Evolutionary conservation across 495 filamentous ascomycete species (phyloP), one percentile per base, ranked within the genome.

Genomic region (Xylaria telfairii): DNA sequence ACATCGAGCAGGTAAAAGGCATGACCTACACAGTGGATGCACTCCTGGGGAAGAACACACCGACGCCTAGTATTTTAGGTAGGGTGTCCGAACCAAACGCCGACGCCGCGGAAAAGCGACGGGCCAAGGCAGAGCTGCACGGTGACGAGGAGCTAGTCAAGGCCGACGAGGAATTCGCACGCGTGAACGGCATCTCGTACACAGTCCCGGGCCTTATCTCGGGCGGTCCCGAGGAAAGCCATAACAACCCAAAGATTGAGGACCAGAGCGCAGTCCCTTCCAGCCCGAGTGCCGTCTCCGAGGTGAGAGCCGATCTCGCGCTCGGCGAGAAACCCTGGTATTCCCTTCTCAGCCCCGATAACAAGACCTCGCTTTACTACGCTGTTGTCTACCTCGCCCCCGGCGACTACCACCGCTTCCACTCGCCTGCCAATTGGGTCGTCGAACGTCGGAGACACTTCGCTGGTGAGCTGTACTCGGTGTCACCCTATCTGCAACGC

Each of bases 1-100:
- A 97, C 73, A 95, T 99, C n/a, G 96, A 98, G 80, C 96, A 98
- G 79, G 95, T 98, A 47, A 99, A 99, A 80, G 96, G 96, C 56
- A 95, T 98, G 87, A 98, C 94, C 4, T 99, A 99, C 80, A 96
- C 92, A 69, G 86, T 99, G 57, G 96, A 98, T 77, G 94, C 95
- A 0, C 86, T 99, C 1, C 84, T 99, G 4, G 96, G 96, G 44
- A 88, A 89, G 60, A 87, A 82, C 66, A 81, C 81, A 24, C 84
- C 86, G 17, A 72, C 81, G 1, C 76, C 81, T 3, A 83, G 82
- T 74, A 65, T 85, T 53, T 80, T 80, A 26, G 74, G 78, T 47
- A 63, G 65, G 21, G 68, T 62, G 53, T 72, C 76, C 10, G 70
- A 73, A 9, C 26, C 47, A 6, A 34, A 46, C 57, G 64, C 65